These are phyloP conservation scores for Prunus campanulata DNA, from an alignment of 306 rosid species.

Conservation along the genomic window DNA sequence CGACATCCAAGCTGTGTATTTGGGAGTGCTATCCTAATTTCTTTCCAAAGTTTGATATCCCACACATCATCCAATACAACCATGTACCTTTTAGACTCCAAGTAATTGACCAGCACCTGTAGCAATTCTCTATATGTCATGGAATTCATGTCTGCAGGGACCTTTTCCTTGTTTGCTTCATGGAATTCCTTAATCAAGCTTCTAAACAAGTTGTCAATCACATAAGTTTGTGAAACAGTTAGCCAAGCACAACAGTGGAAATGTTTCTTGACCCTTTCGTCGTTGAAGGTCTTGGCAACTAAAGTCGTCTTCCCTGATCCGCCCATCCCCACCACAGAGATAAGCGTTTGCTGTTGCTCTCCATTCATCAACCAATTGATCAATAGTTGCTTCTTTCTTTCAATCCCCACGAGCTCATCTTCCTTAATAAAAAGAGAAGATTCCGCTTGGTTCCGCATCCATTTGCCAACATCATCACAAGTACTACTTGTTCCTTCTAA, in stretches of 20 bases:
- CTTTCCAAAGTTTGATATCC: slow-evolving; percentile 12
- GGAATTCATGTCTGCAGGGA: slow-evolving; percentile 12
- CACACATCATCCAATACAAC: slow-evolving; percentile 15
- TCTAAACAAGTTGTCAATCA: slow-evolving; percentile 18
- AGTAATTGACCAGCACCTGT: background rate
- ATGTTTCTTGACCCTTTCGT: background rate
- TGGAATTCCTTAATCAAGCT: slow-evolving; percentile 20
- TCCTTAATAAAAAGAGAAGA: slow-evolving; percentile 1
- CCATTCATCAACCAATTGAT: background rate
- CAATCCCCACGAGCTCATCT: slow-evolving; percentile 7
- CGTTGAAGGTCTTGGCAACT: background rate
- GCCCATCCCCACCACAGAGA: background rate
- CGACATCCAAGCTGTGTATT: slow-evolving; percentile 12
- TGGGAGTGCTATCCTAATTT: slow-evolving; percentile 9
- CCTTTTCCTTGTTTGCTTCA: background rate
- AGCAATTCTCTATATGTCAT: slow-evolving; percentile 16
- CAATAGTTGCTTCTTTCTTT: background rate
- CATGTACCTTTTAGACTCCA: slow-evolving; percentile 16
- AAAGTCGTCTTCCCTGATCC: background rate
- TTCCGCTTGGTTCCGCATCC: background rate
- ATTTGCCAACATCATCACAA: background rate
- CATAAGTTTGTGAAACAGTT: slow-evolving; percentile 15
- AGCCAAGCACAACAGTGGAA: slow-evolving; percentile 8
- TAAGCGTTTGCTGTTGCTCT: background rate
- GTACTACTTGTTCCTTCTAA: background rate